Conservation (phyloP, 768 basidiomycete species). For the Tricholoma hemisulphureum region DNA sequence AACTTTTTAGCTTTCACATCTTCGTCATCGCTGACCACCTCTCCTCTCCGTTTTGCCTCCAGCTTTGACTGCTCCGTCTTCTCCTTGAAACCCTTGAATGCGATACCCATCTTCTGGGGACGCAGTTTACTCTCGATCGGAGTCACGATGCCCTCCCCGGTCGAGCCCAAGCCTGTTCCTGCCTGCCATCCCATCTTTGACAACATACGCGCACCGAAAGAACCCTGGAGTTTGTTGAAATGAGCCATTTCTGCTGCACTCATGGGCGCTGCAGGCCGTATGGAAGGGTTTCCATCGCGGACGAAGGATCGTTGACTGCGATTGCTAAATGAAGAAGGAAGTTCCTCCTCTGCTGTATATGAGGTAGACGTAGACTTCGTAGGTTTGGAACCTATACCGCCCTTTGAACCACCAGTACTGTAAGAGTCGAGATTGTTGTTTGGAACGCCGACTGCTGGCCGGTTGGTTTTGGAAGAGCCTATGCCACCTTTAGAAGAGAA, state of each 20-base stretch:
- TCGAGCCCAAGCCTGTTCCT: conserved; percentile 73
- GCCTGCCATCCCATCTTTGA: conserved; percentile 95
- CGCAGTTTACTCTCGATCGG: conserved; percentile 85
- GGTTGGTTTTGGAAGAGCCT: conserved; percentile 27
- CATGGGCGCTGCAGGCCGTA: conserved; percentile 52
- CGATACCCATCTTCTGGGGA: conserved; percentile 85
- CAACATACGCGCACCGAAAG: conserved; percentile 87
- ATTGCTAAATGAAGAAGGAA: conserved; percentile 43
- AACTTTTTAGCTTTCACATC: conserved; percentile 47
- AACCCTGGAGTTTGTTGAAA: conserved; percentile 72
- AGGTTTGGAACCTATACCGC: conserved; percentile 28
- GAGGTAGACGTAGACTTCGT: conserved; percentile 18
- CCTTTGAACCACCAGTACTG: conserved; percentile 16
- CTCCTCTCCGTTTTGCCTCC: conserved; percentile 76
- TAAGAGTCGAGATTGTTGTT: background rate
- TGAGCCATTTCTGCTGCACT: conserved; percentile 71
- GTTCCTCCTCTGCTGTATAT: conserved; percentile 23
- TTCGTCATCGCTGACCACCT: conserved; percentile 74
- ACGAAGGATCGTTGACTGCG: conserved; percentile 43
- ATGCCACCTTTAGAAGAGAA: conserved; percentile 23
- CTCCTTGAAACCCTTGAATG: conserved; percentile 84
- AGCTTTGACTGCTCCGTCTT: conserved; percentile 80
- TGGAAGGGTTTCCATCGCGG: conserved; percentile 47
- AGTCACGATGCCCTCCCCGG: conserved; percentile 80
- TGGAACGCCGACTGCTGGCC: background rate